Percentiles rank a stretch among this genome's conserved stretches.
Conservation (phyloP, 805 yeast genomes). For the Alloascoidea hylecoeti region DNA sequence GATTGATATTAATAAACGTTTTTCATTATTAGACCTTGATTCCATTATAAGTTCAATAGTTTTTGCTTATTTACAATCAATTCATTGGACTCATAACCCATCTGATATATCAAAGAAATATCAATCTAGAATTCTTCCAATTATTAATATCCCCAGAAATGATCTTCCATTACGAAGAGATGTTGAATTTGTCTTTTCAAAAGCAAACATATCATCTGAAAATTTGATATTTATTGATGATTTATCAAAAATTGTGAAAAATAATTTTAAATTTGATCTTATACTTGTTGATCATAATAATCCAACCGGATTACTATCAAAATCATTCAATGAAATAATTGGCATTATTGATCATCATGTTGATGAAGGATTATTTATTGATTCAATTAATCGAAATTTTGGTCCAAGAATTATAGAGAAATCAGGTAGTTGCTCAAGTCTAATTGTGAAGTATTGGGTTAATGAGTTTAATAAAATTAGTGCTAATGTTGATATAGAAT, state of each 20-base stretch:
- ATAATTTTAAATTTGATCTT: conserved; percentile 21
- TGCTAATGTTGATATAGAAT: conserved; percentile 6
- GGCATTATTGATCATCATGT: conserved; percentile 84
- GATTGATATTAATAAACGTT: neutral
- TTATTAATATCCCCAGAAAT: conserved; percentile 53
- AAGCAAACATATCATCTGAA: conserved; percentile 29
- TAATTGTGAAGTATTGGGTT: conserved; percentile 55
- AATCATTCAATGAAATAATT: conserved; percentile 26
- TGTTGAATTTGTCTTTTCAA: conserved; percentile 35
- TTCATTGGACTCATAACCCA: conserved; percentile 12
- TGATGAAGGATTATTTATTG: conserved; percentile 38
- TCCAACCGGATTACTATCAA: conserved; percentile 32
- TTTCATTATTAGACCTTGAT: conserved; percentile 43
- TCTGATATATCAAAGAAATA: conserved; percentile 5
- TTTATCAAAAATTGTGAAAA: conserved; percentile 21
- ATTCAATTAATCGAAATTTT: conserved; percentile 18
- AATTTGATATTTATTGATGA: conserved; percentile 60
- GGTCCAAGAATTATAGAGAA: conserved; percentile 47
- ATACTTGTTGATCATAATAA: conserved; percentile 77
- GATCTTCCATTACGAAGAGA: conserved; percentile 68
- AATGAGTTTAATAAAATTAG: conserved; percentile 8
- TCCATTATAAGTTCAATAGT: conserved; percentile 68
- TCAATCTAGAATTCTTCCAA: conserved; percentile 41
- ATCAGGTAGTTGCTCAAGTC: conserved; percentile 69
- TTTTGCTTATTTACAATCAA: conserved; percentile 44